Evolutionary conservation across 495 filamentous ascomycete genomes (phyloP).

Genomic region (Aspergillus cavernicola): DNA sequence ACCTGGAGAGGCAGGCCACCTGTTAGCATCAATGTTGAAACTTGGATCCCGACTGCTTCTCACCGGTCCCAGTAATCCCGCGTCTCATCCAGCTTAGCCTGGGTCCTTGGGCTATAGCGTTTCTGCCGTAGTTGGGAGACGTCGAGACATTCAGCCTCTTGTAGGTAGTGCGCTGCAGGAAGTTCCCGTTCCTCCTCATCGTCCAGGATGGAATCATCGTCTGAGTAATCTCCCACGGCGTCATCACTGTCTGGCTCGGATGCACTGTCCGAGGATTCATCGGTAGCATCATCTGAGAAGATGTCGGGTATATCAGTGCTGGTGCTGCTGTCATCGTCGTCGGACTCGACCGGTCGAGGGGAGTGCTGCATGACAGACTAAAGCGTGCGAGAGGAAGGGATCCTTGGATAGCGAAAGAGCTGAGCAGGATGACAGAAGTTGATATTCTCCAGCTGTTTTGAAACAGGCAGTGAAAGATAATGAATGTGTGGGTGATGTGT

Average conservation of each 20-base stretch:
- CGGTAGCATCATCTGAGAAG: not conserved
- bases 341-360: not conserved
- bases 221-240: slow-evolving; percentile 18
- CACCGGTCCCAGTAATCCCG: slow-evolving; percentile 26
- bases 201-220: slow-evolving; percentile 23
- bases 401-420: not conserved
- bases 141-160: slow-evolving; percentile 26
- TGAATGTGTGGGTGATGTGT: not conserved
- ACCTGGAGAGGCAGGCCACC: slow-evolving; percentile 18
- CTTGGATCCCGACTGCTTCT: slow-evolving; percentile 4
- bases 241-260: slow-evolving; percentile 19
- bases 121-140: slow-evolving; percentile 28
- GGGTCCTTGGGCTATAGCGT: slow-evolving; percentile 24
- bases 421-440: not conserved
- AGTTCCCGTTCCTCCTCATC: slow-evolving; percentile 26
- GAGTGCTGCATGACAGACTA: slow-evolving; percentile 6
- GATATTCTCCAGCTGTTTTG: not conserved
- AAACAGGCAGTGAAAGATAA: not conserved
- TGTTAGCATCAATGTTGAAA: slow-evolving; percentile 7
- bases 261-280: slow-evolving; percentile 14
- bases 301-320: not conserved
- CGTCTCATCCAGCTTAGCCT: slow-evolving; percentile 24
- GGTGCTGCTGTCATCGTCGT: not conserved
- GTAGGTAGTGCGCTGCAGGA: slow-evolving; percentile 20
- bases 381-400: not conserved